Conservation (phyloP, 305 asterid species). For the Fraxinus sp. region DNA sequence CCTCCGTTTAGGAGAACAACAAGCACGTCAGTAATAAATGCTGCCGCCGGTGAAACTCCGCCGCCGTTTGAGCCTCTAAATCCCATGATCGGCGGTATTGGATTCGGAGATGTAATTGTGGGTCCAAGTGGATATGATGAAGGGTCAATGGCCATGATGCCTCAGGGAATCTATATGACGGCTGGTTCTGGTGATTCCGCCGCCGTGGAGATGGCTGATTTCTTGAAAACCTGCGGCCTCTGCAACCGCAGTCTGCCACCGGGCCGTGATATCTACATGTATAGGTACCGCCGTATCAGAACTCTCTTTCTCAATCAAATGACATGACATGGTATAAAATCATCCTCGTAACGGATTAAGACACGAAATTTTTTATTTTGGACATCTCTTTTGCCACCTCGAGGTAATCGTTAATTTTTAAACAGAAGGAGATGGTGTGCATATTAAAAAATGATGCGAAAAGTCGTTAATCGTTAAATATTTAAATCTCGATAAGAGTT, state of each 20-base stretch:
- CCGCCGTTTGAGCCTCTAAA: conserved; percentile 19
- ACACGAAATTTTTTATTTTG: neutral
- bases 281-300: conserved; percentile 35
- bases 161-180: neutral
- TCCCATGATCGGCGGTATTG: conserved; percentile 17
- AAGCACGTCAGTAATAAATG: conserved; percentile 45
- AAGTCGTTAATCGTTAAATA: neutral
- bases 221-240: conserved; percentile 53
- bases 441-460: neutral
- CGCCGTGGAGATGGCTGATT: conserved; percentile 33
- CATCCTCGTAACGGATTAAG: neutral
- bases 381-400: neutral
- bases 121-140: neutral
- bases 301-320: neutral
- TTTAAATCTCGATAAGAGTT: neutral
- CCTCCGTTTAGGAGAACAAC: conserved; percentile 43
- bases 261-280: conserved; percentile 59
- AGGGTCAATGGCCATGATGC: conserved; percentile 5
- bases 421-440: neutral
- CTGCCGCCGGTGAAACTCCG: conserved; percentile 23
- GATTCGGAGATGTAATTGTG: neutral
- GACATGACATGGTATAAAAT: neutral
- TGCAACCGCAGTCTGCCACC: conserved; percentile 52
- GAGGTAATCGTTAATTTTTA: neutral
- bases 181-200: conserved; percentile 1